Evolutionary conservation across 2,329 filamentous ascomycete species (phyloP).

Genomic region (Cladosporium halotolerans): DNA sequence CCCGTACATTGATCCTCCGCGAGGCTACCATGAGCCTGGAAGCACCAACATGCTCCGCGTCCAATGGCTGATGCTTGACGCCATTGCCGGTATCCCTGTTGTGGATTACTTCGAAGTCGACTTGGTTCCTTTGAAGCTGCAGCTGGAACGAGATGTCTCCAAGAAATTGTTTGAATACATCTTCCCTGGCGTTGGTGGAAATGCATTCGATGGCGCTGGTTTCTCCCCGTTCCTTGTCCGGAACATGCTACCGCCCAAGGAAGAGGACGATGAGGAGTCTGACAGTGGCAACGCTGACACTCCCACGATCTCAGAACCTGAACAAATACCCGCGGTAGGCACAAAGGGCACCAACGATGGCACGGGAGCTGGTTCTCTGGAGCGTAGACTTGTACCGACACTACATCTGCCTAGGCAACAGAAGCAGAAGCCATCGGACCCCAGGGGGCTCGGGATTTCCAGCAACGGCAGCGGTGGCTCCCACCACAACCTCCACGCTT

Average conservation of each 20-base stretch:
- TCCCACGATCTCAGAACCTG: neutral
- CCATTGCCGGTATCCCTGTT: conserved; percentile 93
- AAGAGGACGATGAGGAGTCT: conserved; percentile 42
- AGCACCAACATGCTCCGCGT: conserved; percentile 83
- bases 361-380: conserved; percentile 66
- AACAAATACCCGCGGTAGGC: neutral
- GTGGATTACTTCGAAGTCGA: conserved; percentile 96
- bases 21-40: conserved; percentile 50
- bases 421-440: conserved; percentile 21
- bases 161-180: conserved; percentile 95
- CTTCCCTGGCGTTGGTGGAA: conserved; percentile 71
- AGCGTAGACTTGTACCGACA: conserved; percentile 77
- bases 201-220: conserved; percentile 43
- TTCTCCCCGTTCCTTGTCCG: conserved; percentile 58
- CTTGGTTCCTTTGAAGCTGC: conserved; percentile 85
- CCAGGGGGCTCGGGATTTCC: conserved; percentile 28
- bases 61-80: conserved; percentile 97
- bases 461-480: conserved; percentile 12
- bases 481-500: conserved; percentile 31
- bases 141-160: conserved; percentile 86
- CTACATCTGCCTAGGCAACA: conserved; percentile 48
- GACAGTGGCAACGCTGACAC: conserved; percentile 1
- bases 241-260: conserved; percentile 42
- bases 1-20: conserved; percentile 68
- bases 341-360: conserved; percentile 33